phyloP scores from a whole-genome alignment of 306 rosid species.

The Glycine latifolia region DNA sequence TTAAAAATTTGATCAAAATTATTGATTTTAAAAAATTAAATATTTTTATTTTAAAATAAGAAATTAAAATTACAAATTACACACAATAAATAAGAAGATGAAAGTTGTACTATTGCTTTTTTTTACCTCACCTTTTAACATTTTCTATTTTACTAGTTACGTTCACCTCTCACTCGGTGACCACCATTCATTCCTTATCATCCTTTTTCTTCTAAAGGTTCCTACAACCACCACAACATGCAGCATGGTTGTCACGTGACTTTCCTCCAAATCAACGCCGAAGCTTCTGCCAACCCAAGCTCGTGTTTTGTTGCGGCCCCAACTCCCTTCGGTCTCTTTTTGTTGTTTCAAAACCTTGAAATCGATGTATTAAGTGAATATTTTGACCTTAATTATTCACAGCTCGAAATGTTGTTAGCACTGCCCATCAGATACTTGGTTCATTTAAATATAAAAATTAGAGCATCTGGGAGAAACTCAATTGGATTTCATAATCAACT shows the following conservation, averaged over 20 bases:
- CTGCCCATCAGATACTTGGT: background rate
- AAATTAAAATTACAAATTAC: no score
- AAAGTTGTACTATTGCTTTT: no score
- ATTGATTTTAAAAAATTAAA: no score
- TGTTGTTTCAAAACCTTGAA: background rate
- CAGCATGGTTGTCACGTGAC: background rate
- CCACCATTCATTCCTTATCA: background rate
- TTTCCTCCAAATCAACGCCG: background rate
- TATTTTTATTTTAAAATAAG: no score
- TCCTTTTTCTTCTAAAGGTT: background rate
- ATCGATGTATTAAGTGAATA: background rate
- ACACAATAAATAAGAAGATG: no score
- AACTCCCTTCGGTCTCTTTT: background rate
- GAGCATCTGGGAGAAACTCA: no score
- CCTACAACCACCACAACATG: background rate
- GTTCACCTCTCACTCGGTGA: background rate
- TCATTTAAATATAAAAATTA: no score
- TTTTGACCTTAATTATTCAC: background rate
- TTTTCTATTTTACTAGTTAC: background rate
- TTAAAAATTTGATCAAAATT: no score
- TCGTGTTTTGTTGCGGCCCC: background rate
- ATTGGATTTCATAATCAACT: no score
- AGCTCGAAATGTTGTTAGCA: background rate
- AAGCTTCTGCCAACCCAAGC: background rate
- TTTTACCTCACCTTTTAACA: no score